Base-by-base conservation (phyloP, 2,329 filamentous ascomycete species). In the Diaporthe humulicola region DNA sequence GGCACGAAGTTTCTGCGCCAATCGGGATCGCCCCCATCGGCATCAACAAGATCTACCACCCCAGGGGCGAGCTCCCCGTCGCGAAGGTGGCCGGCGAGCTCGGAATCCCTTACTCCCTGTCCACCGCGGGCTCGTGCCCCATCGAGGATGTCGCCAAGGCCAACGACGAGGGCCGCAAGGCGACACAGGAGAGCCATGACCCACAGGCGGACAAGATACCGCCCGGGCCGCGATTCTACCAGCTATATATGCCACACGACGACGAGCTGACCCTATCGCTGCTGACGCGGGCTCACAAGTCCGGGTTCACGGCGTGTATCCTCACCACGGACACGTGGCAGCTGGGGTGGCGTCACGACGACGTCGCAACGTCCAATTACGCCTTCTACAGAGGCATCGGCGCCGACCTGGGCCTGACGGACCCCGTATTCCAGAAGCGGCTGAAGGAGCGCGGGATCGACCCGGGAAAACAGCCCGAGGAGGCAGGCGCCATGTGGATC, bases 1-100 rank as follows among this genome's bases (percentile, higher is more conserved):
- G 90, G 19, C 89, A 92, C 80, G 85, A 86, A 66, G 87, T 90
- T 19, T 84, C 87, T 2, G 90, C 90, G 0, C 91, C 91, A 0
- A 89, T 93, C 69, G 90, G 90, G n/a, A 91, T 93, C 78, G 89
- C 91, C 0, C 90, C 91, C 0, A 88, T 93, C 38, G 91, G 91
- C 6, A 92, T 93, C 77, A 92, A 93, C 83, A 88, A 89, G 76
- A 93, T 93, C 78, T 93, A 92, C 82, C 86, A 93, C 77, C 85
- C 87, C 0, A 79, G 82, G 0, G 91, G 88, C 52, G 91, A 93
- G 79, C 79, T 91, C 0, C 86, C 89, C 0, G 90, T 92, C 1
- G 90, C 91, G 14, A 88, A 87, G 73, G 89, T 90, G 0, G 90
- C 90, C 0, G 86, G 86, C n/a, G 89, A 91, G 77, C 82, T 92